Conservation (phyloP, 805 yeast species). For the Limtongia smithiae region DNA sequence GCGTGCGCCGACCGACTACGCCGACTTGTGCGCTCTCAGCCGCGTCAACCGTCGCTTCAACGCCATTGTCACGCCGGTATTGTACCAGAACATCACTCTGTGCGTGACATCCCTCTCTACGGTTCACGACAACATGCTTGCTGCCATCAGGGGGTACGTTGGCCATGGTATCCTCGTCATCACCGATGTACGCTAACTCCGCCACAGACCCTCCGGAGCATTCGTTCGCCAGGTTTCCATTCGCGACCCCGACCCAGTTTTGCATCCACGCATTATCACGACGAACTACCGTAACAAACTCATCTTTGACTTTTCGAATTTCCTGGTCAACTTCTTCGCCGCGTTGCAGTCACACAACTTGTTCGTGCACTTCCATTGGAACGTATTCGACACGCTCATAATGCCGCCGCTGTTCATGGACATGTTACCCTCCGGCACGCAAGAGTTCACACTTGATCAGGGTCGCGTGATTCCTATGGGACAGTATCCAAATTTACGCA, state of each 20-base stretch:
- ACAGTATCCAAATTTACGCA: slow-evolving; percentile 9
- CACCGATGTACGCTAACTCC: neutral
- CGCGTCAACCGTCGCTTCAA: slow-evolving; percentile 14
- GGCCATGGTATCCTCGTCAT: too few relatives aligned
- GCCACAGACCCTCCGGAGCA: slow-evolving; percentile 8
- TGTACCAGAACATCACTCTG: slow-evolving; percentile 17
- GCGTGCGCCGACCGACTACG: slow-evolving; percentile 10
- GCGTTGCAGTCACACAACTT: slow-evolving; percentile 7
- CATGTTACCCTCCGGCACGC: slow-evolving; percentile 11
- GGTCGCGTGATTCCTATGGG: slow-evolving; percentile 23
- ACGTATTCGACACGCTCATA: slow-evolving; percentile 25
- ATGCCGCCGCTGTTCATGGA: slow-evolving; percentile 25
- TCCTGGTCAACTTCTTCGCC: slow-evolving; percentile 11
- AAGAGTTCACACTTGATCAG: slow-evolving; percentile 20
- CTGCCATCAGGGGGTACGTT: slow-evolving; percentile 12
- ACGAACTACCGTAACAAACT: slow-evolving; percentile 27
- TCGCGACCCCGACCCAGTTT: slow-evolving; percentile 24
- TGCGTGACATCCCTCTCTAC: slow-evolving; percentile 8
- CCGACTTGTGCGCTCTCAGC: slow-evolving; percentile 15
- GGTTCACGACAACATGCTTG: slow-evolving; percentile 11
- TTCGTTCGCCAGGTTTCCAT: slow-evolving; percentile 17
- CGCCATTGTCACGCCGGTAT: slow-evolving; percentile 15
- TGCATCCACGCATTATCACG: slow-evolving; percentile 22
- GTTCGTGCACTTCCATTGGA: slow-evolving; percentile 22
- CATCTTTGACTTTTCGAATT: slow-evolving; percentile 20